These are phyloP conservation scores for Seiridium unicorne DNA, from an alignment of 2,329 filamentous ascomycete genomes.

Conservation along the genomic window DNA sequence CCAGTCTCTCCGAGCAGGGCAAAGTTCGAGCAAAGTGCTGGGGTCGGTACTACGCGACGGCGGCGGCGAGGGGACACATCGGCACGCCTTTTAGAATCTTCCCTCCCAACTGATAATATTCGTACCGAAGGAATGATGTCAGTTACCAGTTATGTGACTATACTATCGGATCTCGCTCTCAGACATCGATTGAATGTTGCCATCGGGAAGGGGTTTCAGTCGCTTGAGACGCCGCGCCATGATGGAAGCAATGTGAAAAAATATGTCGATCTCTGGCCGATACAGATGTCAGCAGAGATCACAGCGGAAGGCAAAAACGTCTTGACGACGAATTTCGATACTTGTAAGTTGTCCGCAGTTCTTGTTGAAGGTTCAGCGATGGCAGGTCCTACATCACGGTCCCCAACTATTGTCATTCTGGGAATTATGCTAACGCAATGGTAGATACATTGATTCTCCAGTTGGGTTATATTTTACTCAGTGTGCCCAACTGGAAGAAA, in stretches of 20 bases:
- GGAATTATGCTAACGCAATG: slow-evolving; percentile 10
- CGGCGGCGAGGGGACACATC: slow-evolving; percentile 55
- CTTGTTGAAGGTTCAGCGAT: too few relatives aligned
- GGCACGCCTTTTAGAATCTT: slow-evolving; percentile 53
- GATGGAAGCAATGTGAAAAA: slow-evolving; percentile 63
- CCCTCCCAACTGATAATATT: slow-evolving; percentile 68
- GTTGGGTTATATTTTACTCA: slow-evolving; percentile 79
- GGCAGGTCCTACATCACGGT: too few relatives aligned
- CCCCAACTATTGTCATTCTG: too few relatives aligned
- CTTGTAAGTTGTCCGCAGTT: slow-evolving; percentile 54
- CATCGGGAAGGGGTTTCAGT: slow-evolving; percentile 77
- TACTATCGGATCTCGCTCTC: slow-evolving; percentile 78
- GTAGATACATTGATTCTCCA: slow-evolving; percentile 77
- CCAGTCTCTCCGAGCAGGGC: slow-evolving; percentile 35
- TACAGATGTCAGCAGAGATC: slow-evolving; percentile 88
- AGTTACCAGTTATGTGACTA: slow-evolving; percentile 73
- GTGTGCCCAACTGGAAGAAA: slow-evolving; percentile 77
- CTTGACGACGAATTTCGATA: slow-evolving; percentile 87
- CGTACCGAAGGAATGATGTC: slow-evolving; percentile 67
- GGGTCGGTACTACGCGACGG: slow-evolving; percentile 30
- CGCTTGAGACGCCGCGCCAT: slow-evolving; percentile 67
- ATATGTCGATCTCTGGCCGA: slow-evolving; percentile 87
- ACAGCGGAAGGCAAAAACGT: slow-evolving; percentile 65
- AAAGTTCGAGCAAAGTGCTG: slow-evolving; percentile 26
- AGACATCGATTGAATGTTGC: slow-evolving; percentile 81